Evolutionary conservation across 441 rosid genomes (phyloP).

Genomic region (Erodium moschatum): DNA sequence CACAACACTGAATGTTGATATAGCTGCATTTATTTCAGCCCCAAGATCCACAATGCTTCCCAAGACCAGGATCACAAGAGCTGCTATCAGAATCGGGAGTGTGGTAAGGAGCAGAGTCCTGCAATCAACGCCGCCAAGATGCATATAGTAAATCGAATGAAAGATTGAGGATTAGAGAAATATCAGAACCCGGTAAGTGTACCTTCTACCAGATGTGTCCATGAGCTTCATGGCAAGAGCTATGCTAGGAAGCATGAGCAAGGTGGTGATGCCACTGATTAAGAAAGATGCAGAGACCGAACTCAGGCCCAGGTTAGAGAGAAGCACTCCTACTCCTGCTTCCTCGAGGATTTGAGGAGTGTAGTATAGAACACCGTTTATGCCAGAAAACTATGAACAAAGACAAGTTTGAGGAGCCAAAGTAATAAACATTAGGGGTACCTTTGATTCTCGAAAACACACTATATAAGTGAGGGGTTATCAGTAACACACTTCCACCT

Average conservation of each 20-base stretch:
- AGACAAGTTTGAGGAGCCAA: neutral
- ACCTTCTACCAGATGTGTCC: constrained; percentile 96
- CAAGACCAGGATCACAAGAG: constrained; percentile 56
- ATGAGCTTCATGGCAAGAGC: constrained; percentile 90
- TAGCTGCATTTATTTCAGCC: constrained; percentile 46
- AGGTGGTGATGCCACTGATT: constrained; percentile 69
- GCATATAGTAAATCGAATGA: too few species aligned
- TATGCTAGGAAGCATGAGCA: constrained; percentile 91
- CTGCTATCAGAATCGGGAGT: constrained; percentile 56
- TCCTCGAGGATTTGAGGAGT: constrained; percentile 95
- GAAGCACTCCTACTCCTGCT: constrained; percentile 83
- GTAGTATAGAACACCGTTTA: constrained; percentile 94
- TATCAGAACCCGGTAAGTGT: neutral
- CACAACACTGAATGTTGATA: constrained; percentile 68
- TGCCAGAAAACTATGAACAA: constrained; percentile 71
- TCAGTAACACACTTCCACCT: too few species aligned
- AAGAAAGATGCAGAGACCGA: constrained; percentile 68
- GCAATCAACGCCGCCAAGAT: constrained; percentile 17
- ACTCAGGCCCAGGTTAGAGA: constrained; percentile 61
- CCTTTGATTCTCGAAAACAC: too few species aligned
- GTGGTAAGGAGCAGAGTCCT: constrained; percentile 76
- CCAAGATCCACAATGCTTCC: constrained; percentile 40
- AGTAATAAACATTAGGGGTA: too few species aligned
- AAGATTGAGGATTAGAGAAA: too few species aligned
- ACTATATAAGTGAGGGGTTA: too few species aligned